These are phyloP conservation scores for Colletotrichum sansevieriae DNA, from an alignment of 2,329 filamentous ascomycete species.

Conservation along the genomic window DNA sequence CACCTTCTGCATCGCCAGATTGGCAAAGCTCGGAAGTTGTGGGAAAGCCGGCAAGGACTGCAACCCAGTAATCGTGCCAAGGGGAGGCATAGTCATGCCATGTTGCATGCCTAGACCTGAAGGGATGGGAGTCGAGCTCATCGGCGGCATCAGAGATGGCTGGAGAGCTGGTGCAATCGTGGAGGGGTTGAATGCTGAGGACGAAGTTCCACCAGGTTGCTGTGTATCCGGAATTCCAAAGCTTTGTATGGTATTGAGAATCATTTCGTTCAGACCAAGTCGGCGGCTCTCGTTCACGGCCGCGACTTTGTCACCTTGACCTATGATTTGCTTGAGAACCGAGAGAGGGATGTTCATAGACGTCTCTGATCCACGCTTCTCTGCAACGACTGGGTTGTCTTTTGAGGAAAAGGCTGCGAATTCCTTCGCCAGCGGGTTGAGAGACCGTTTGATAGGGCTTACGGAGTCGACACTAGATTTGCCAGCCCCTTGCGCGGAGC, in stretches of 20 bases:
- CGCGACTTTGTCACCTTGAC: slow-evolving; percentile 1
- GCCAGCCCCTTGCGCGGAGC: slow-evolving; percentile 15
- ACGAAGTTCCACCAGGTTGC: neutral
- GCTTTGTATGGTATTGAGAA: slow-evolving; percentile 29
- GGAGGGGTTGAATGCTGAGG: neutral
- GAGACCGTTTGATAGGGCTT: slow-evolving; percentile 23
- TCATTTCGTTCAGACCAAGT: slow-evolving; percentile 18
- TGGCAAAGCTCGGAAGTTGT: neutral
- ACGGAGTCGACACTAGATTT: slow-evolving; percentile 23
- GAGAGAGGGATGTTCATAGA: slow-evolving; percentile 35
- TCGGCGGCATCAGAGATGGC: neutral
- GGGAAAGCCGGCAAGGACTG: neutral
- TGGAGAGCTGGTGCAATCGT: neutral
- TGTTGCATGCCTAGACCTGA: slow-evolving; percentile 1
- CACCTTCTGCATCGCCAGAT: neutral
- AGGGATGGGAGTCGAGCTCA: neutral
- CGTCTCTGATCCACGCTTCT: slow-evolving; percentile 24
- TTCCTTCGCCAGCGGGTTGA: slow-evolving; percentile 39
- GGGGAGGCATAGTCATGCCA: neutral
- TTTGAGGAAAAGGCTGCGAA: slow-evolving; percentile 20
- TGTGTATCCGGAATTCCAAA: slow-evolving; percentile 16
- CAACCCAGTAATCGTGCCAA: neutral
- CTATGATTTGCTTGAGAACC: slow-evolving; percentile 21
- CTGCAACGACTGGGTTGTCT: neutral
- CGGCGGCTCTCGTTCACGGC: neutral